Evolutionary conservation across 345 rosid genomes (phyloP), one percentile per base, ranked within the genome.

Genomic region (Durio zibethinus): DNA sequence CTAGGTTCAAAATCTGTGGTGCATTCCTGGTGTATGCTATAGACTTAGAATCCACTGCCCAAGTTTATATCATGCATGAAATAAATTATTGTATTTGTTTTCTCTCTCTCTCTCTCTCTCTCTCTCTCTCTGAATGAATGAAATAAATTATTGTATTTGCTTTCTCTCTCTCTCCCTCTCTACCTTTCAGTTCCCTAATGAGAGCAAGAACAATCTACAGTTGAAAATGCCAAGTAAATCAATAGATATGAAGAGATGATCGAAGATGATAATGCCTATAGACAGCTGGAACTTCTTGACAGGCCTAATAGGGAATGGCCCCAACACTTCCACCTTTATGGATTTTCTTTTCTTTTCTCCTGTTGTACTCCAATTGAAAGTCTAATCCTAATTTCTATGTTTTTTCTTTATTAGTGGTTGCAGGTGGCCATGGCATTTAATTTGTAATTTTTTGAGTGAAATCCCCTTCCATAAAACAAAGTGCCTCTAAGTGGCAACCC

Each of bases 401-500:
- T 48, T 16, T 4, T n/a, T 20, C 18, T 53, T 40, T 31, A n/a
- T 42, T 70, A 76, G 76, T 80, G 84, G 88, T 33, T 77, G 77
- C 42, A 61, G 47, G 67, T 38, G 52, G 74, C n/a, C 25, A 69
- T 10, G 72, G 18, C 6, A 12, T 45, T 72, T 47, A 21, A 42
- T 27, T 48, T 66, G 7, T 72, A 50, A 52, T 54, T 14, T 71
- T 47, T 38, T 1, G 27, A 47, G 42, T 33, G 81, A 64, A 64
- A 76, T 79, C 78, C 47, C 54, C 79, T 31, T 75, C 84, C 76
- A 72, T 74, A 67, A 77, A 81, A 4, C 69, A 50, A 77, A 76
- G 81, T 85, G 83, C 66, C 31, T 74, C 64, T 54, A 7, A 76
- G 86, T 87, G 88, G 86, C 66, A 74, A 71, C 54, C 62, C 21